Conservation (phyloP, 208 protist genomes). For the Acanthamoeba royreba region DNA sequence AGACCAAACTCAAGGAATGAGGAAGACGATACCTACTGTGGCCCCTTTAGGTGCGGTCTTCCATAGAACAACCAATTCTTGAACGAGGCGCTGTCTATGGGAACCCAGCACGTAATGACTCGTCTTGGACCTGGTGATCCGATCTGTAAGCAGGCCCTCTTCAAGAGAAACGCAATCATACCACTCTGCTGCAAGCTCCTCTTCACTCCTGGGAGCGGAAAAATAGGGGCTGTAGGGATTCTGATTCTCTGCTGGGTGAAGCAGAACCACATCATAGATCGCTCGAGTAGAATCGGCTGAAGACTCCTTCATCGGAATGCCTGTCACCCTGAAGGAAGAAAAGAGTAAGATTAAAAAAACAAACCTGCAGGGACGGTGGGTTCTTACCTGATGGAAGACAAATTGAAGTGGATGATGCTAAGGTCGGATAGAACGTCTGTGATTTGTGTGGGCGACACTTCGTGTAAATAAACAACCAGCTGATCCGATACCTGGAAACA, state of each 20-base stretch:
- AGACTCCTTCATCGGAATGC: conserved; percentile 24
- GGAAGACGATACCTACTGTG: background rate
- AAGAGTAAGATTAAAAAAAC: background rate
- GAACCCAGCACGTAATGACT: background rate
- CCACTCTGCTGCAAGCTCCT: background rate
- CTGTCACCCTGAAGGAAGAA: background rate
- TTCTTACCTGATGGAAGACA: background rate
- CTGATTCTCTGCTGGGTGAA: background rate
- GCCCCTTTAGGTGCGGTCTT: background rate
- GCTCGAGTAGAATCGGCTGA: background rate
- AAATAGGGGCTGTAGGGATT: background rate
- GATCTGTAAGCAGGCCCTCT: background rate
- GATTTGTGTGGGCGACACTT: background rate
- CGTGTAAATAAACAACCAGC: background rate
- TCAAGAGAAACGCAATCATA: background rate
- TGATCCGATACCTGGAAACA: background rate
- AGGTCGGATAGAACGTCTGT: background rate
- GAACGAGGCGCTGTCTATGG: background rate
- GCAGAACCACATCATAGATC: conserved; percentile 15
- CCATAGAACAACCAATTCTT: conserved; percentile 1
- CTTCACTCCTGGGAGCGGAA: background rate
- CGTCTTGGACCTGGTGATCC: background rate
- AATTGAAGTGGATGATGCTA: background rate
- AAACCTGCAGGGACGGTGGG: background rate
- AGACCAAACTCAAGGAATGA: background rate